These are phyloP conservation scores for Symmetrospora coprosmae DNA, from an alignment of 768 basidiomycete genomes.

Conservation along the genomic window DNA sequence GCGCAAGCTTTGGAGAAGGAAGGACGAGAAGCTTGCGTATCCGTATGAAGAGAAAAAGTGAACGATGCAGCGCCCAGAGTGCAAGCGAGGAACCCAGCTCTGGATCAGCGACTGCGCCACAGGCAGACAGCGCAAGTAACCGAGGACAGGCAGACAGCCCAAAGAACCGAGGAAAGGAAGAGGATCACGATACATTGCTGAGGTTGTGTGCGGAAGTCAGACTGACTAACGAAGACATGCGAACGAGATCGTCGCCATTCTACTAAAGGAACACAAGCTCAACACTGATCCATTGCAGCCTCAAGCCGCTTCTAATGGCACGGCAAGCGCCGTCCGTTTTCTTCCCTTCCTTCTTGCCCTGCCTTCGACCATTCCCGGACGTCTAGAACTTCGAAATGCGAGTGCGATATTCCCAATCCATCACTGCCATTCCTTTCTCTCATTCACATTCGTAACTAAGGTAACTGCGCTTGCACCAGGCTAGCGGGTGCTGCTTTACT, in stretches of 20 bases:
- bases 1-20: conserved; percentile 19
- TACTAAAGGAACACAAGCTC: too few species aligned
- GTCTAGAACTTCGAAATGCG: background rate
- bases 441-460: background rate
- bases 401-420: background rate
- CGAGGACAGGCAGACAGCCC: too few species aligned
- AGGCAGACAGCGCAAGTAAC: background rate
- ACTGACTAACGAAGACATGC: too few species aligned
- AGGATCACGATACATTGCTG: too few species aligned
- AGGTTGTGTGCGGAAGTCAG: too few species aligned
- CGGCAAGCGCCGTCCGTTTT: too few species aligned
- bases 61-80: background rate
- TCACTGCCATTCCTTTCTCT: background rate
- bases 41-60: conserved; percentile 20
- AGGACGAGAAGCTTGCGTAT: conserved; percentile 20
- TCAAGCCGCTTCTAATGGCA: too few species aligned
- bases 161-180: too few species aligned
- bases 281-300: too few species aligned
- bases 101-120: background rate
- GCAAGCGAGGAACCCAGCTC: background rate
- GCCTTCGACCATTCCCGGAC: too few species aligned
- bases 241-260: too few species aligned
- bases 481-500: background rate
- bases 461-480: background rate
- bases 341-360: too few species aligned